Base-by-base conservation (phyloP, 2,329 filamentous ascomycete genomes). In the Cordyceps fumosorosea region DNA sequence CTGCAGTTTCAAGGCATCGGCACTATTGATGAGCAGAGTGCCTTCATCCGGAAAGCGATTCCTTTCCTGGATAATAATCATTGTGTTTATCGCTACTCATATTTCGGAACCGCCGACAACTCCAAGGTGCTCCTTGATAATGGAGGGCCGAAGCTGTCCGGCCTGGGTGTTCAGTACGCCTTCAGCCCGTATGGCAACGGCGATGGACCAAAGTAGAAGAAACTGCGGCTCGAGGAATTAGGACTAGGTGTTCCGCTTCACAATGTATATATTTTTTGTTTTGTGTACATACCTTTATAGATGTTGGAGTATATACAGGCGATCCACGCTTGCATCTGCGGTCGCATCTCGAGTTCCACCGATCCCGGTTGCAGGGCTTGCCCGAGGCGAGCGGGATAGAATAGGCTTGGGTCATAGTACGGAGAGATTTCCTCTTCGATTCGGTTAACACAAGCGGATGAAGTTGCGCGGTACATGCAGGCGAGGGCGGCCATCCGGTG, bases 41-140 rank as follows among this genome's bases (percentile, higher is more conserved):
- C 65, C n/a, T 81, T 80, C 73, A 67, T 81, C 37, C 59, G 73
- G 62, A 67, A 69, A 18, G 76, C 79, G 55, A 73, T 80, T 66
- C 73, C 74, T 3, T 80, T 74, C 72, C 73, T 81, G 67, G 78
- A 80, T 65, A 67, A 67, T 52, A 70, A 74, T 52, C 61, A 65
- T 52, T 71, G 68, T 44, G 70, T 81, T 24, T 73, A 74, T 62
- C 69, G 76, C 10, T 80, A 80, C 65, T 66, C 74, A 4, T 76
- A 76, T 68, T 75, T 75, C 50, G 68, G 67, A 22, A 66, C 66
- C 4, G 66, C 66, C 2, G 65, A 68, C 44, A 63, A 62, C 24
- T 63, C 63, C 24, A 62, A 67, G 55, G 64, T 57, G 11, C 61
- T 69, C 7, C 65, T 68, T 8, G 56, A 59, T 51, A 56, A 56